Conservation (phyloP, 768 basidiomycete genomes). For the Mycena vitilis region DNA sequence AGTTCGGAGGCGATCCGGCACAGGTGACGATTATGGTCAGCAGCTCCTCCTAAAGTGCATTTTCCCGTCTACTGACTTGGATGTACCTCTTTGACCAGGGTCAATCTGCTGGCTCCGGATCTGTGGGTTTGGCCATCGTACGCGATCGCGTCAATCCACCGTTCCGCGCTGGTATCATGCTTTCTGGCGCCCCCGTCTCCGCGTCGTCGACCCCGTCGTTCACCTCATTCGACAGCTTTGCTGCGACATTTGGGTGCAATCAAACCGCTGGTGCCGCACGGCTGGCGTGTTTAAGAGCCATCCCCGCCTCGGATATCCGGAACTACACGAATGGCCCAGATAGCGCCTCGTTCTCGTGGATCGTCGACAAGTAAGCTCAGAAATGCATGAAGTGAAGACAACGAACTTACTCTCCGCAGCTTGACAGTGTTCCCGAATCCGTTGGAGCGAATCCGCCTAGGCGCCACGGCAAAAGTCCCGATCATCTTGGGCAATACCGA, state of each 20-base stretch:
- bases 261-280: conserved; percentile 36
- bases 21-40: conserved; percentile 44
- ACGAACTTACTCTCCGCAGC: background rate
- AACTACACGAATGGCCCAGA: conserved; percentile 34
- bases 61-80: too few species aligned
- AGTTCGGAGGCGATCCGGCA: conserved; percentile 56
- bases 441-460: conserved; percentile 25
- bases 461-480: conserved; percentile 30
- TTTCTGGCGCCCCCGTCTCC: conserved; percentile 19
- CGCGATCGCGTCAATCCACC: conserved; percentile 11
- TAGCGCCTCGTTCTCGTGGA: conserved; percentile 13
- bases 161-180: conserved; percentile 14
- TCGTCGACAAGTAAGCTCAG: conserved; percentile 18
- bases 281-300: conserved; percentile 36
- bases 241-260: conserved; percentile 30
- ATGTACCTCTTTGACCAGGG: conserved; percentile 3
- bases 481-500: conserved; percentile 33
- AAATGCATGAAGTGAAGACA: too few species aligned
- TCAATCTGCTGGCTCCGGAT: conserved; percentile 15
- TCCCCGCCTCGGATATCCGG: conserved; percentile 36
- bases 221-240: conserved; percentile 21
- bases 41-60: background rate
- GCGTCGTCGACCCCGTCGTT: conserved; percentile 8
- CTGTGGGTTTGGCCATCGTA: conserved; percentile 17
- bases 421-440: conserved; percentile 30